These are phyloP conservation scores for Corylus avellana DNA, from an alignment of 306 rosid species.

Conservation along the genomic window DNA sequence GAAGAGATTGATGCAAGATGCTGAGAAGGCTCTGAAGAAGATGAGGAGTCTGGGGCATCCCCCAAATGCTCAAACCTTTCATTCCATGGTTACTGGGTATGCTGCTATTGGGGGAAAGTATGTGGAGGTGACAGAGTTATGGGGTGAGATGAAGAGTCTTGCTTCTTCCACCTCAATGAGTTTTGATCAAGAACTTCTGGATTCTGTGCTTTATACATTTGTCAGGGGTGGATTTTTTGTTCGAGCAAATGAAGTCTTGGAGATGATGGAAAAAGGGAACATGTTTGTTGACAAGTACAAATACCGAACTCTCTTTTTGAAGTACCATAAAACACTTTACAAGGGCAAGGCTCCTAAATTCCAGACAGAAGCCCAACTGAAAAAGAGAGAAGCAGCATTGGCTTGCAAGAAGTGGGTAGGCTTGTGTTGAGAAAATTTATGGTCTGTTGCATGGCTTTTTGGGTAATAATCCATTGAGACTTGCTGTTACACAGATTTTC, in stretches of 20 bases:
- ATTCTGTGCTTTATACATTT: conserved; percentile 82
- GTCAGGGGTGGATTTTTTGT: conserved; percentile 81
- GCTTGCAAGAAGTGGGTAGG: conserved; percentile 86
- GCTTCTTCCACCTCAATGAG: conserved; percentile 70
- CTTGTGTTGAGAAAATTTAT: conserved; percentile 43
- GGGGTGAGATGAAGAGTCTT: conserved; percentile 88
- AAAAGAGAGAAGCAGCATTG: conserved; percentile 73
- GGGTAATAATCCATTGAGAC: background rate
- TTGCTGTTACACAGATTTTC: background rate
- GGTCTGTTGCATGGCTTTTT: background rate
- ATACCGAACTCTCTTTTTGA: conserved; percentile 75
- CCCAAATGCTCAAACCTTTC: conserved; percentile 85
- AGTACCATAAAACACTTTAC: conserved; percentile 83
- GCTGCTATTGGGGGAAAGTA: conserved; percentile 89
- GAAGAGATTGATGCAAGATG: conserved; percentile 88
- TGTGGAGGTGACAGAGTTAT: conserved; percentile 74
- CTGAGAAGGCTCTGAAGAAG: conserved; percentile 75
- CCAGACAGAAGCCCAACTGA: conserved; percentile 73
- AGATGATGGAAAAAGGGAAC: conserved; percentile 74
- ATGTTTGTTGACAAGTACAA: conserved; percentile 88
- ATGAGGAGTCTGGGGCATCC: conserved; percentile 81
- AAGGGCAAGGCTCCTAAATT: conserved; percentile 83
- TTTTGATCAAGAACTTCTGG: conserved; percentile 92
- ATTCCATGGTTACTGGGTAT: conserved; percentile 87
- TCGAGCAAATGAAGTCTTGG: conserved; percentile 85